These are phyloP conservation scores for Sporothrix variecibatus DNA, from an alignment of 2,329 filamentous ascomycete genomes.

Conservation along the genomic window DNA sequence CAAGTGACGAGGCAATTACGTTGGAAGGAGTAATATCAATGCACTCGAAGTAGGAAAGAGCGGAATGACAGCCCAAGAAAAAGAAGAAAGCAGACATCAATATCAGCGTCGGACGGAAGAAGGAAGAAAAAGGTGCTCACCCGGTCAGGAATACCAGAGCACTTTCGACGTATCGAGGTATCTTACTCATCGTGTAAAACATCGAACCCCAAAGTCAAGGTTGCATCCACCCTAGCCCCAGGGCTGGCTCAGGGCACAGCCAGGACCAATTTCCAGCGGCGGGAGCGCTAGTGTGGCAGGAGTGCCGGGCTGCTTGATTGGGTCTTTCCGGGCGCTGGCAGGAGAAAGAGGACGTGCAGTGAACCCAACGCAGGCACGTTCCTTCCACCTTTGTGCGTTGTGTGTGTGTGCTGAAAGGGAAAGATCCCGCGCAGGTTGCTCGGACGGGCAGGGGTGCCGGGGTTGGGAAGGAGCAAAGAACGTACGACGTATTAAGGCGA, in stretches of 20 bases:
- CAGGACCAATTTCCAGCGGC: constrained; percentile 1
- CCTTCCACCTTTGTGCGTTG: not conserved
- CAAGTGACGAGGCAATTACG: not conserved
- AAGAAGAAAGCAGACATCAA: not conserved
- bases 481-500: too few species aligned
- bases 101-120: not conserved
- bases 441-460: not conserved
- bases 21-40: not conserved
- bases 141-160: not conserved
- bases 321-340: not conserved
- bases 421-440: constrained; percentile 24
- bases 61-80: not conserved
- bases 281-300: constrained; percentile 18
- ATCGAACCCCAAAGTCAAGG: too few species aligned
- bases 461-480: not conserved
- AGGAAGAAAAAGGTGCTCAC: not conserved
- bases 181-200: too few species aligned
- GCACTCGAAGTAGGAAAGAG: not conserved
- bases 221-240: not conserved
- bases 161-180: too few species aligned
- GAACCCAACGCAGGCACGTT: not conserved
- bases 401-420: constrained; percentile 14
- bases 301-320: constrained; percentile 4
- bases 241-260: not conserved
- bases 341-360: not conserved